phyloP scores from a whole-genome alignment of 768 basidiomycete genomes.

The Auriculariales sp. region DNA sequence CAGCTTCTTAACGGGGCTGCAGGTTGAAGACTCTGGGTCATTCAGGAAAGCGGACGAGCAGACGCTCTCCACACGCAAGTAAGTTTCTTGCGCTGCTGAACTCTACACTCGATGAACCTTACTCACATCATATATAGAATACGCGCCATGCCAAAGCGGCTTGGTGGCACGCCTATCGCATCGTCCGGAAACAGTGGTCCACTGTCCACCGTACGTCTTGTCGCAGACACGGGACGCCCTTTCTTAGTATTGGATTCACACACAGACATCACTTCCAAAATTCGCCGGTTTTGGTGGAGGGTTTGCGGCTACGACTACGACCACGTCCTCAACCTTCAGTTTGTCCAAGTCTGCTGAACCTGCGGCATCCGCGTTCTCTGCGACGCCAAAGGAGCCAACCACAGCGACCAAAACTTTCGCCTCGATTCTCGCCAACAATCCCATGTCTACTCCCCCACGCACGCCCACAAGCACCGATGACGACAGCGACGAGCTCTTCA shows the following conservation, averaged over 20 bases:
- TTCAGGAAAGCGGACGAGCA: constrained; percentile 50
- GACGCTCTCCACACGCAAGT: constrained; percentile 43
- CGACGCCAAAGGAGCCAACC: constrained; percentile 15
- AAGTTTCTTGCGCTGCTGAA: constrained; percentile 14
- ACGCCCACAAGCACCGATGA: constrained; percentile 13
- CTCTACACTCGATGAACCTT: background rate
- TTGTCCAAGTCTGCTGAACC: background rate
- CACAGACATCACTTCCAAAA: constrained; percentile 23
- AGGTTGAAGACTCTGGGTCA: constrained; percentile 14
- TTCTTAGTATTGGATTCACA: constrained; percentile 5
- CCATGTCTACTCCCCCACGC: constrained; percentile 9
- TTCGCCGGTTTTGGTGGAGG: constrained; percentile 42
- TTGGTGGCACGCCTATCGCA: constrained; percentile 9
- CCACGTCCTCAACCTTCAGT: constrained; percentile 6
- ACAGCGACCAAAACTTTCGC: constrained; percentile 7
- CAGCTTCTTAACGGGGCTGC: constrained; percentile 1
- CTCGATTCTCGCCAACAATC: constrained; percentile 9
- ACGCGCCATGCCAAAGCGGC: constrained; percentile 44
- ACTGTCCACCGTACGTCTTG: constrained; percentile 15
- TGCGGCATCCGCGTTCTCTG: constrained; percentile 24
- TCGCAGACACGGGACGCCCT: constrained; percentile 11
- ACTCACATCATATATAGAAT: constrained; percentile 31
- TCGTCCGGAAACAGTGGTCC: constrained; percentile 6
- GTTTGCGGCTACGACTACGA: constrained; percentile 19
- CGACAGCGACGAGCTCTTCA: constrained; percentile 21